These are phyloP conservation scores for Auxenochlorella pyrenoidosa DNA, from an alignment of 139 green algal genomes.

Conservation along the genomic window DNA sequence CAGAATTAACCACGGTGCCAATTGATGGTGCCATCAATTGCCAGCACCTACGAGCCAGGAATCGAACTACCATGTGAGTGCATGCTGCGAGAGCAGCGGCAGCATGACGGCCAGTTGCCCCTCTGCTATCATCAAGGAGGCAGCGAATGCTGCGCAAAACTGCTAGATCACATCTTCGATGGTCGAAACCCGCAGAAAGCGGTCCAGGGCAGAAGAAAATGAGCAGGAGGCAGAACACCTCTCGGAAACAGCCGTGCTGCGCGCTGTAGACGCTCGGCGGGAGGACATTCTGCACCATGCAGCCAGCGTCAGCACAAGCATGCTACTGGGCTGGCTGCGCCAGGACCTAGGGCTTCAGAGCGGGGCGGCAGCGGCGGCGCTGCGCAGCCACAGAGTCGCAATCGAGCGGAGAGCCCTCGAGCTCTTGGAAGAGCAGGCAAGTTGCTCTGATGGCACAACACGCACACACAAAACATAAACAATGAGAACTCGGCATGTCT, in stretches of 20 bases:
- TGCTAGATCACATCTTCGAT: background rate
- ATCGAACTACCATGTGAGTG: too few species aligned
- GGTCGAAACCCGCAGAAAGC: background rate
- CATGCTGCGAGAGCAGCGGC: too few species aligned
- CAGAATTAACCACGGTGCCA: too few species aligned
- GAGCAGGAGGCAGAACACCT: background rate
- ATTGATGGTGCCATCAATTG: too few species aligned
- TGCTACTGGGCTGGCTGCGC: background rate
- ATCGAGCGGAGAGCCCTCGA: background rate
- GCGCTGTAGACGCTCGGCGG: background rate
- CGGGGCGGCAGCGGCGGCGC: background rate
- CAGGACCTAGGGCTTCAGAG: background rate
- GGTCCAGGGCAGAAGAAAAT: background rate
- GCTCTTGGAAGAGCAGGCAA: conserved; percentile 13
- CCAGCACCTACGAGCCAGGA: too few species aligned
- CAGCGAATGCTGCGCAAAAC: too few species aligned
- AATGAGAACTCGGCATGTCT: too few species aligned
- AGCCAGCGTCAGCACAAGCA: background rate
- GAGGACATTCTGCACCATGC: background rate
- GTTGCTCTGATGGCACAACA: background rate
- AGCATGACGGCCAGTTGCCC: too few species aligned
- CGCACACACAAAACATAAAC: too few species aligned
- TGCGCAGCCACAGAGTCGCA: background rate
- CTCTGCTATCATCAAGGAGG: too few species aligned
- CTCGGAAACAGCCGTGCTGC: background rate